Evolutionary conservation across 176 grass and related monocot genomes (phyloP), one percentile per base, ranked within the genome.

Genomic region (Microstegium vimineum): DNA sequence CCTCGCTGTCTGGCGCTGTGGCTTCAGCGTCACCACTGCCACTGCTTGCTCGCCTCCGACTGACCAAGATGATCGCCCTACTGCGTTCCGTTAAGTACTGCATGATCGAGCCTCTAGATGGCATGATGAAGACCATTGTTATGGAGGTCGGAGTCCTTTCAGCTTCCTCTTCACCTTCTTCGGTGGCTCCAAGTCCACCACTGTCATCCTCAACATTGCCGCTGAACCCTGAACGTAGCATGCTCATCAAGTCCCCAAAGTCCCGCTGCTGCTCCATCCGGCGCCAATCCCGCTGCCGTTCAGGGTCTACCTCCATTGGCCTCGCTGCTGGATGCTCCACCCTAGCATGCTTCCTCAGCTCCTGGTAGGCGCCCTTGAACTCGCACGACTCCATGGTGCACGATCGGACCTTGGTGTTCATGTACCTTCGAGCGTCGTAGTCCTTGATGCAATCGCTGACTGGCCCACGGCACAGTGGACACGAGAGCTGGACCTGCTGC

Each of bases 261-360:
- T 94, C 95, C 27, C 92, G 90, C 60, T 92, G 92, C 71, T 90
- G 88, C 78, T 97, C 95, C 92, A 97, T 89, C 71, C 90, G 86
- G 67, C 68, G 84, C 95, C 95, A 97, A 8, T 94, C 80, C 23
- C 36, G 84, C 73, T 94, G 95, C 25, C 95, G 78, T 18, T 86
- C 90, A 17, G 95, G 92, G 25, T 97, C 95, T 76, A 94, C 92
- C 84, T 94, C 86, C 54, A 54, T 94, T 5, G 95, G 95, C 34
- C 86, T 76, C 20, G 32, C 78, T 14, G 75, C 38, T 9, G 95
- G 95, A 61, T 97, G 95, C 14, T 87, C 86, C 69, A 78, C 78
- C 84, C 91, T 94, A 16, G 95, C 95, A 5, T 97, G 95, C 66
- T 87, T 87, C 80, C 90, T 94, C 72, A 97, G 77, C 43, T 94